Evolutionary conservation across 108 stramenopile species (phyloP), one percentile per base, ranked within the genome.

Genomic region (Cyclotella sp.): DNA sequence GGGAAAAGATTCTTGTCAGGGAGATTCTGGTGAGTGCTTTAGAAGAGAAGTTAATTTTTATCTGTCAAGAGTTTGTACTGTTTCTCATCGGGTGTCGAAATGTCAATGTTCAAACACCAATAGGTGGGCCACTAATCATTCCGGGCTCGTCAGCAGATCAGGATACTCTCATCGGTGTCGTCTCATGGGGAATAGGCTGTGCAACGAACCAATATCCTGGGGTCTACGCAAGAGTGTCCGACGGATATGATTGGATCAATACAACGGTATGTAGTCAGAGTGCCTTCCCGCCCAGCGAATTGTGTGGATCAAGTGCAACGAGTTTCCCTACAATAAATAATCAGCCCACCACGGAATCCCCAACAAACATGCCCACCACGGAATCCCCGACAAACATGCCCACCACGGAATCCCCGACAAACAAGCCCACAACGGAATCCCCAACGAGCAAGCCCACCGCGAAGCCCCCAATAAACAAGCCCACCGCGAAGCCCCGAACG

Each of bases 91-190:
- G 6, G 2, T 5, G 6, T 34, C 34, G 6, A 5, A 34, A 5
- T 24, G 11, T 9, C 19, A 55, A 9, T 8, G 22, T 3, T 24
- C 24, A 49, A 26, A 26, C 55, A 55, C 2, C 4, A 2, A 21
- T 24, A 55, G 55, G 55, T 21, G 75, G 66, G 39, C 75, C 75
- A 46, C 53, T 76, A 3, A 42, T 64, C 59, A 70, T 72, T 0
- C 59, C 27, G 12, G 86, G 86, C 0, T 12, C 22, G 10, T 61
- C 39, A 24, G 18, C 65, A 3, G 75, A 28, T 3, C 52, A 70
- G 24, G 85, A 86, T 69, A 64, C 78, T 6, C 71, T 74, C 29
- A 45, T 87, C 1, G 81, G 81, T 14, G 26, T 86, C 18, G 68
- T 67, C 12, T 73, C 42, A 3, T 68, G 65, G 75, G 65, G 75